phyloP scores from a whole-genome alignment of 352 stramenopile genomes.

The Globisporangium sylvaticum region DNA sequence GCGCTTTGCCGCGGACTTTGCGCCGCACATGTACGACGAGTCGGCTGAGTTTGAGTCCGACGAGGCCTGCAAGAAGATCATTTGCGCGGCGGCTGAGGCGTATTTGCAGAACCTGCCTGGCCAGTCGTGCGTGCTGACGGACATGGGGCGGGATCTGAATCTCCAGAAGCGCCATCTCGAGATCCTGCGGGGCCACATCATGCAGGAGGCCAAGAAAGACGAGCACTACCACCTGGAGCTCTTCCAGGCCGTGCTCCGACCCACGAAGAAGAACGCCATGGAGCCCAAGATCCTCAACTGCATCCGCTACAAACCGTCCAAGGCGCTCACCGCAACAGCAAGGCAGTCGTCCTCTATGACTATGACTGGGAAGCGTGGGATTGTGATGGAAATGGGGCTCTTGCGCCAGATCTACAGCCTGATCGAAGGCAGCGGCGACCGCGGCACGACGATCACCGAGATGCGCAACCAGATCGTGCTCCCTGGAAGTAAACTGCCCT shows the following conservation, averaged over 20 bases:
- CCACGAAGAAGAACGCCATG: conserved; percentile 39
- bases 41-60: conserved; percentile 81
- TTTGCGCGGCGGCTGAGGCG: conserved; percentile 44
- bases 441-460: conserved; percentile 70
- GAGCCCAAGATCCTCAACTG: conserved; percentile 82
- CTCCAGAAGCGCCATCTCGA: conserved; percentile 72
- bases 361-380: conserved; percentile 23
- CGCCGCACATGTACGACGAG: conserved; percentile 60
- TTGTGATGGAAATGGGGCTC: conserved; percentile 63
- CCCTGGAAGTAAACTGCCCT: conserved; percentile 71
- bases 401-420: conserved; percentile 65
- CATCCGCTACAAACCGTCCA: conserved; percentile 53
- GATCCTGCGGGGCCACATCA: conserved; percentile 55
- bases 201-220: conserved; percentile 63
- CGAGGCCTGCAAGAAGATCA: conserved; percentile 66
- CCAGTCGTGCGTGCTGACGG: conserved; percentile 59
- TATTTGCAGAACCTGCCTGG: conserved; percentile 62
- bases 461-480: conserved; percentile 68
- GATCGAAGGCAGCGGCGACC: conserved; percentile 63
- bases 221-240: conserved; percentile 59
- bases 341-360: background rate
- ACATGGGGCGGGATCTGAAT: conserved; percentile 62
- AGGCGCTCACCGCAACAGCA: background rate
- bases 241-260: conserved; percentile 72
- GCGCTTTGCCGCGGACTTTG: conserved; percentile 57